phyloP scores from a whole-genome alignment of 495 filamentous ascomycete genomes.

The Hypoxylon subgilvum region DNA sequence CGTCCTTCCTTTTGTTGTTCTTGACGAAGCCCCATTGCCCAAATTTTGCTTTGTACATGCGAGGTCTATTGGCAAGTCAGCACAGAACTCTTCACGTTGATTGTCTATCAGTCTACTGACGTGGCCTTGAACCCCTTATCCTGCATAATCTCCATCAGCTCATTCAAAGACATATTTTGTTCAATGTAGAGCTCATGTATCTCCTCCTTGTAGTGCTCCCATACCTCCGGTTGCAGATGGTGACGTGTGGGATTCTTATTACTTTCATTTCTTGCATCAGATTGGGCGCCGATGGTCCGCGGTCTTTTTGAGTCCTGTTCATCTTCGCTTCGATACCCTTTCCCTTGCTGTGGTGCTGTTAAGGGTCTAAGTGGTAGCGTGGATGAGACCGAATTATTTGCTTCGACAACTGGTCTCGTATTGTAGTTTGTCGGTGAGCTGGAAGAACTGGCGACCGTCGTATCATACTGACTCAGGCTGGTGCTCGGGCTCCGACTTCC shows the following conservation, averaged over 20 bases:
- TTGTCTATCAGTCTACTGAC: conserved; percentile 19
- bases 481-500: conserved; percentile 12
- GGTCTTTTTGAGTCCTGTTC: background rate
- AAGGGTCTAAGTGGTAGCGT: conserved; percentile 1
- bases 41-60: conserved; percentile 45
- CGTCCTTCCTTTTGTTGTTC: conserved; percentile 43
- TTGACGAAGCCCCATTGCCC: conserved; percentile 43
- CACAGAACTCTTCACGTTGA: background rate
- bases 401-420: background rate
- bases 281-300: background rate
- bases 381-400: background rate
- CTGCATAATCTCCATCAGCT: conserved; percentile 40
- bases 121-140: conserved; percentile 37
- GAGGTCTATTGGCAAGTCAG: conserved; percentile 26
- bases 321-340: background rate
- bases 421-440: conserved; percentile 10
- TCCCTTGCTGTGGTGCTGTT: background rate
- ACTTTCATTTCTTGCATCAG: background rate
- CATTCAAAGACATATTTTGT: conserved; percentile 34
- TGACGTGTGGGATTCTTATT: conserved; percentile 38
- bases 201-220: conserved; percentile 37
- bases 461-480: conserved; percentile 14
- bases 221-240: conserved; percentile 29
- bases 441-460: conserved; percentile 4
- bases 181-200: conserved; percentile 40